Conservation (phyloP, 306 rosid genomes). For the Fagus sylvatica region DNA sequence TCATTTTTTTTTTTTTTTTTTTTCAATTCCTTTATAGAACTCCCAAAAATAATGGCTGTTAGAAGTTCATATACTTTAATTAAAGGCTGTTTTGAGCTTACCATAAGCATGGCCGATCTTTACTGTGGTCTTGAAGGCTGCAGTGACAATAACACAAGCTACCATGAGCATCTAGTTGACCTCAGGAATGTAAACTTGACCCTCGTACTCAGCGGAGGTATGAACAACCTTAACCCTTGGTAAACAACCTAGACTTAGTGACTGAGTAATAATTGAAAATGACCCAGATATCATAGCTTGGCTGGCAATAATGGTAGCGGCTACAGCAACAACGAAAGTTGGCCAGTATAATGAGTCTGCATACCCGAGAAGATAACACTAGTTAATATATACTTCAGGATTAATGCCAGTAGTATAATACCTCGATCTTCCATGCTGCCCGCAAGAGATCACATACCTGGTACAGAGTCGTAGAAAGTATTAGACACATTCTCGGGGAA, state of each 20-base stretch:
- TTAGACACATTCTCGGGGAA: constrained; percentile 34
- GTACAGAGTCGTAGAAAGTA: constrained; percentile 55
- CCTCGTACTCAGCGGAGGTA: constrained; percentile 64
- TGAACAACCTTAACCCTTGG: constrained; percentile 73
- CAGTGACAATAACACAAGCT: constrained; percentile 60
- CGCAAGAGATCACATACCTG: constrained; percentile 23
- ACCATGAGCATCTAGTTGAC: constrained; percentile 58
- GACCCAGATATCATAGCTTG: constrained; percentile 94
- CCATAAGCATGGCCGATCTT: constrained; percentile 84
- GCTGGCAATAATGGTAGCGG: constrained; percentile 77
- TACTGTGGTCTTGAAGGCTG: constrained; percentile 65
- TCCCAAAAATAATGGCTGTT: too few species aligned
- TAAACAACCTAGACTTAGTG: constrained; percentile 70
- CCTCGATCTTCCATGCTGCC: neutral
- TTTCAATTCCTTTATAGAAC: too few species aligned
- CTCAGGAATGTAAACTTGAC: constrained; percentile 85
- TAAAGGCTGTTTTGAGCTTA: neutral
- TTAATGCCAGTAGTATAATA: neutral
- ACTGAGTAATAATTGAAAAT: constrained; percentile 69
- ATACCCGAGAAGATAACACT: neutral
- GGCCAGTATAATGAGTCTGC: constrained; percentile 84
- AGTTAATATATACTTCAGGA: neutral
- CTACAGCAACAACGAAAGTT: constrained; percentile 73
- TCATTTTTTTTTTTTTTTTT: too few species aligned
- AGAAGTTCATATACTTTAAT: neutral